Base-by-base conservation (phyloP, 257 asterid genomes). In the Petunia secreta region DNA sequence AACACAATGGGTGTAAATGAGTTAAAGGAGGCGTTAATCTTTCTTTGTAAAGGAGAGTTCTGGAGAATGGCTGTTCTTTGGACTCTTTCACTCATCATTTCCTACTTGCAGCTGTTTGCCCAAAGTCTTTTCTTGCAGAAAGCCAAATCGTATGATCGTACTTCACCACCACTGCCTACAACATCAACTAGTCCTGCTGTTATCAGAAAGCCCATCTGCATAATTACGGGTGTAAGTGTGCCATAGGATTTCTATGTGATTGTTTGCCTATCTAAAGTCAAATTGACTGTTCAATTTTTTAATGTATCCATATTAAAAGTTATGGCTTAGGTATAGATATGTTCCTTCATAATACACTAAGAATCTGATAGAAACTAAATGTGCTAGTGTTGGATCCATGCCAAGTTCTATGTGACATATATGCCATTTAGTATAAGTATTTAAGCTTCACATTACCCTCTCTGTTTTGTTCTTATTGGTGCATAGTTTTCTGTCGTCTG, bases 51-150 rank as follows among this genome's bases (percentile, higher is more conserved):
- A 4, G 69, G 46, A 53, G 86, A 90, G 74, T 88, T 86, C 86
- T 92, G 92, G 98, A 93, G 98, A 85, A 95, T 95, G 97, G 86
- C 88, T 14, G 78, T 93, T 53, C 53, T 90, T 0, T 95, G 99
- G 99, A 85, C 93, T 5, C 3, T 85, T 2, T 86, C 90, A 14
- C 91, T 93, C 43, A 63, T 92, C 1, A 63, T 81, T 59, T 93
- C 96, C 40, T 85, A 91, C 83, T 53, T 90, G 63, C 89, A 83
- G 57, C 82, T 89, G 86, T 83, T 90, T 76, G 38, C 8, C 53
- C 84, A 83, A 64, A 79, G 75, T 58, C 52, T 85, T 69, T 76
- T 83, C 63, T 41, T 75, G 62, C 62, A 58, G 6, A 83, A 86
- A 50, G 74, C 79, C 53, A 82, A 83, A 65, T 7, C 38, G 11